These are phyloP conservation scores for Anastatica hierochuntica DNA, from an alignment of 345 rosid genomes.

Conservation along the genomic window DNA sequence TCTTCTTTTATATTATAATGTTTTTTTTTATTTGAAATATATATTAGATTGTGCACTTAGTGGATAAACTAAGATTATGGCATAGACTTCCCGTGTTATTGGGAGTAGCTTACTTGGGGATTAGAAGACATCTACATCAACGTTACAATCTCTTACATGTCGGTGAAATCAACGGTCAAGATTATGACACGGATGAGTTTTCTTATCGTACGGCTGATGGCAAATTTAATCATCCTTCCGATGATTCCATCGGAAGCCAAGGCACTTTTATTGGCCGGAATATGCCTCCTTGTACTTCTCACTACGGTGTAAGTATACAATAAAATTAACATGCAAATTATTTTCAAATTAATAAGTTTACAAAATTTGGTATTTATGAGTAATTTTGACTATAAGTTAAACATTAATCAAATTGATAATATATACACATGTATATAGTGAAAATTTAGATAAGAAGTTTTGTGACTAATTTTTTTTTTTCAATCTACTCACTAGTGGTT, in stretches of 20 bases:
- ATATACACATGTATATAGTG: background rate
- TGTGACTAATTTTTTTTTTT: background rate
- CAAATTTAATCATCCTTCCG: conserved; percentile 51
- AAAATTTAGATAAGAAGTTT: background rate
- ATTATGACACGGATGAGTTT: conserved; percentile 38
- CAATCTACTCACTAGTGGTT: background rate
- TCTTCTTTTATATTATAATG: background rate
- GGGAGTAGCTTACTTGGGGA: conserved; percentile 50
- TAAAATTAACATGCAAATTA: background rate
- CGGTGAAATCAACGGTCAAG: conserved; percentile 36
- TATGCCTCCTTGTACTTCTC: conserved; percentile 48
- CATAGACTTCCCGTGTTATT: conserved; percentile 52
- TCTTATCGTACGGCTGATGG: conserved; percentile 58
- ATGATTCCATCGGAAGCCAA: conserved; percentile 48
- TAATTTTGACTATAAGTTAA: background rate
- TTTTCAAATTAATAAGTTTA: background rate
- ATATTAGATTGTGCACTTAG: conserved; percentile 42
- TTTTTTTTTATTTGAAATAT: background rate
- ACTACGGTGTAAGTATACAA: conserved; percentile 31
- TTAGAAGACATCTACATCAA: conserved; percentile 64
- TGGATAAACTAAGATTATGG: conserved; percentile 60
- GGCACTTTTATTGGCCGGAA: conserved; percentile 59
- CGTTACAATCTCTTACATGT: conserved; percentile 62
- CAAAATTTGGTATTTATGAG: background rate
- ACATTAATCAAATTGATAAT: background rate